Conservation (phyloP, 306 rosid species). For the Acmispon strigosus region DNA sequence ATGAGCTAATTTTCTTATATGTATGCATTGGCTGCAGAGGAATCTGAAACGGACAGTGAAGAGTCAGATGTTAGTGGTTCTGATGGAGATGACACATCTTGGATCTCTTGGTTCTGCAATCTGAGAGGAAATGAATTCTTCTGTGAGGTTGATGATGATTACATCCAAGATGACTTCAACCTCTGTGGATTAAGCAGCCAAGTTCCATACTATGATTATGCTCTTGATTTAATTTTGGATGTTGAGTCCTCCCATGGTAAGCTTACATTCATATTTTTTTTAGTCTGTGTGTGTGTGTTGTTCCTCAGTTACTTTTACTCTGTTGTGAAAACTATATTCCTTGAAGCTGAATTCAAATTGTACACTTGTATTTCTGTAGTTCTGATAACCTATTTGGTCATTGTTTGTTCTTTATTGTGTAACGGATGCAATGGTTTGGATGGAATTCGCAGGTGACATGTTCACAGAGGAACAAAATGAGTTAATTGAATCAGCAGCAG, state of each 20-base stretch:
- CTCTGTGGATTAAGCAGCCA: slow-evolving; percentile 98
- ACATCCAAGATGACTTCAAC: slow-evolving; percentile 96
- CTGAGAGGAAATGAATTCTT: slow-evolving; percentile 94
- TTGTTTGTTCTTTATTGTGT: background rate
- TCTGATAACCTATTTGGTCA: background rate
- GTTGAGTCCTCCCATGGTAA: slow-evolving; percentile 97
- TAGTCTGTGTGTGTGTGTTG: background rate
- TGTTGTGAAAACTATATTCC: background rate
- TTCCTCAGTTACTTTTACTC: background rate
- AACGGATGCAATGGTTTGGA: background rate
- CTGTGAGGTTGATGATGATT: slow-evolving; percentile 98
- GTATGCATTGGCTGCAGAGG: slow-evolving; percentile 52
- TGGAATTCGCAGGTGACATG: slow-evolving; percentile 69
- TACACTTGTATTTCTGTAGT: background rate
- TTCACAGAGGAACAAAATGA: slow-evolving; percentile 99
- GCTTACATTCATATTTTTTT: background rate
- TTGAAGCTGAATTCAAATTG: background rate
- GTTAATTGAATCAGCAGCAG: slow-evolving; percentile 93
- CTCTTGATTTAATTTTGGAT: slow-evolving; percentile 95
- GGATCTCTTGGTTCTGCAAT: slow-evolving; percentile 99
- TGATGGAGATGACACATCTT: slow-evolving; percentile 95
- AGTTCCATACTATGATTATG: slow-evolving; percentile 98
- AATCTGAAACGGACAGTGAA: slow-evolving; percentile 91
- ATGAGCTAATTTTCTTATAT: slow-evolving; percentile 9
- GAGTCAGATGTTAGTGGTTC: slow-evolving; percentile 99